Evolutionary conservation across 1,139 yeast species (phyloP), one percentile per base, ranked within the genome.

Genomic region (Diutina mesorugosa): DNA sequence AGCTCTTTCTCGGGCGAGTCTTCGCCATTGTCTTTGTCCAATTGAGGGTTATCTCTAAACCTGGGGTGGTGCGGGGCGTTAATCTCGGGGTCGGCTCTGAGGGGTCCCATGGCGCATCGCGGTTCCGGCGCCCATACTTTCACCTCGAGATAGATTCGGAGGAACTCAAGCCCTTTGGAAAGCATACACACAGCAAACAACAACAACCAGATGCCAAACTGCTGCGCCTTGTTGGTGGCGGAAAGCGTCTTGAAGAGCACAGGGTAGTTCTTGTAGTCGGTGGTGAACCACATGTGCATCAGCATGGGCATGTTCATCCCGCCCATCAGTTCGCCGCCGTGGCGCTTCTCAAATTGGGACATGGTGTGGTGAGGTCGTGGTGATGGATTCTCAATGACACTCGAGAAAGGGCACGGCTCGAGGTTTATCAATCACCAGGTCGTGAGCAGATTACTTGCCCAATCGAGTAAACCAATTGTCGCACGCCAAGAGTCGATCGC

Each of bases 131-230:
- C 64, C 80, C 87, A 85, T 59, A 86, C 85, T 59, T 72, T 76
- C 60, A 82, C 85, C 64, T 87, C 91, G 60, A 86, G 66, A 64
- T 85, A 86, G 63, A 81, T 77, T 59, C 81, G 76, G 28, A 77
- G 61, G 65, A 85, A 86, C 55, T 80, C 78, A 29, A 84, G 59
- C 4, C 86, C 84, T 64, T 87, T 77, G 58, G 83, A 74, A 50
- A 77, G 68, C 62, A 86, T 79, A 0, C 85, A 84, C 14, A 80
- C 71, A 45, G 78, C 76, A 63, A 86, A 79, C 41, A 87, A 66
- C 41, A 84, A 70, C 50, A 83, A 69, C 64, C 85, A 87, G 26
- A 87, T 85, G 45, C 91, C 95, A 66, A 86, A 86, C 0, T 88
- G 90, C 58, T 79, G 77, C 14, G 77, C 90, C 30, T 78, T 79